Percentiles rank a stretch among this genome's conserved stretches.
These are phyloP conservation scores for Yamadazyma endophytica DNA, from an alignment of 805 yeast species.

Conservation along the genomic window DNA sequence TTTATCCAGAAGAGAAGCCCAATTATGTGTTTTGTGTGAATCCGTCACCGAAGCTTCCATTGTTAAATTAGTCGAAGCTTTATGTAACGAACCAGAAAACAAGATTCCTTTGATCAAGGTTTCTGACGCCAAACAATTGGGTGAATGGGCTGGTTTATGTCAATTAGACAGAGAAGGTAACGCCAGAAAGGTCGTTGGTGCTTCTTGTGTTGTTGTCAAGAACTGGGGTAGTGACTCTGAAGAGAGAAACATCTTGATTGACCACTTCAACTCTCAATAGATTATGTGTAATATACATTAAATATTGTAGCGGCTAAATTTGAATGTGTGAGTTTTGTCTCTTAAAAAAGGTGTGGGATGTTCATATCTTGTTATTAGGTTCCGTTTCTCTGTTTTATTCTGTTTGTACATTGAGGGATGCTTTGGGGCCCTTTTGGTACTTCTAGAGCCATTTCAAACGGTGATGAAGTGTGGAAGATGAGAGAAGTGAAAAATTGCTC, in stretches of 20 bases:
- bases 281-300: no score
- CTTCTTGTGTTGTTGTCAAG: slow-evolving; percentile 98
- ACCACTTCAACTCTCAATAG: slow-evolving; percentile 70
- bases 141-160: slow-evolving; percentile 99
- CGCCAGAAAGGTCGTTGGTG: slow-evolving; percentile 99
- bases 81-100: slow-evolving; percentile 95
- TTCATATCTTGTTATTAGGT: not conserved
- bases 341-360: no score
- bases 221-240: slow-evolving; percentile 99
- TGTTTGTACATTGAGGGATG: no score
- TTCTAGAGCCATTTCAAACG: no score
- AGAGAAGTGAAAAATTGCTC: no score
- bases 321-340: no score
- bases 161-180: slow-evolving; percentile 99
- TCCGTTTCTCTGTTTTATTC: not conserved
- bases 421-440: no score
- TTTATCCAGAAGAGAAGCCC: slow-evolving; percentile 95
- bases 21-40: slow-evolving; percentile 95
- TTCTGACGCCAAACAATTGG: slow-evolving; percentile 98
- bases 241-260: slow-evolving; percentile 94
- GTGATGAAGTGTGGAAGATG: no score
- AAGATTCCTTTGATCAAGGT: slow-evolving; percentile 98
- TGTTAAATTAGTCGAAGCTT: slow-evolving; percentile 97
- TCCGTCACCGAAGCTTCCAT: slow-evolving; percentile 97
- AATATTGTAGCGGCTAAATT: no score